These are phyloP conservation scores for Dryas alaskensis DNA, from an alignment of 306 rosid genomes.

Conservation along the genomic window DNA sequence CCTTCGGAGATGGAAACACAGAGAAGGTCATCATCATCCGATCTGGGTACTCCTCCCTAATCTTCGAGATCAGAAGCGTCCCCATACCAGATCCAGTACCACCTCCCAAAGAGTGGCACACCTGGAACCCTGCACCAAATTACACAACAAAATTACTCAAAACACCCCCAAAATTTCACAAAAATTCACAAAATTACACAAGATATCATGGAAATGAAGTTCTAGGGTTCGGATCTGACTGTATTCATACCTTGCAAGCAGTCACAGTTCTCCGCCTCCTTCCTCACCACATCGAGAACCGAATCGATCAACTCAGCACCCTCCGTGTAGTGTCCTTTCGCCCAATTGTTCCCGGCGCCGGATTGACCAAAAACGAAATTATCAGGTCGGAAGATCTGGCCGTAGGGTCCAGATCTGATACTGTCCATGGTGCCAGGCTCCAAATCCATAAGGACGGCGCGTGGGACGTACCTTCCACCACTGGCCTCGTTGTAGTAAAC, in stretches of 20 bases:
- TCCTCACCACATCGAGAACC: slow-evolving; percentile 42
- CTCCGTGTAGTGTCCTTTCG: slow-evolving; percentile 45
- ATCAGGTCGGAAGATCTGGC: slow-evolving; percentile 45
- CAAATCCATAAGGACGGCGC: slow-evolving; percentile 47
- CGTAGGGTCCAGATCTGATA: slow-evolving; percentile 41
- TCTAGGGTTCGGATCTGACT: neutral
- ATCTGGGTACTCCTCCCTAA: slow-evolving; percentile 46
- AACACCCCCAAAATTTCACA: neutral
- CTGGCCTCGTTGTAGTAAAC: slow-evolving; percentile 50
- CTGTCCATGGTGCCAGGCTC: slow-evolving; percentile 52
- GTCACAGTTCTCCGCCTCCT: slow-evolving; percentile 50
- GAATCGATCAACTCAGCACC: slow-evolving; percentile 47
- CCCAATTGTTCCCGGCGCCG: slow-evolving; percentile 48
- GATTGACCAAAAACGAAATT: slow-evolving; percentile 46
- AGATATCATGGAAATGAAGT: too few relatives aligned
- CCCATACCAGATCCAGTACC: slow-evolving; percentile 55
- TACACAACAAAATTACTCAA: neutral
- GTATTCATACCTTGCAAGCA: slow-evolving; percentile 38
- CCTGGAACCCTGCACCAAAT: slow-evolving; percentile 35
- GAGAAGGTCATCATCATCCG: slow-evolving; percentile 49
- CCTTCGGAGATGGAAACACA: slow-evolving; percentile 47
- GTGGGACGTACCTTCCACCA: slow-evolving; percentile 39
- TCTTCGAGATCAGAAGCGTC: slow-evolving; percentile 44
- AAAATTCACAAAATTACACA: neutral
- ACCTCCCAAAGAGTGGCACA: slow-evolving; percentile 47